A percentile compares a stretch with the other conserved stretches of the same genome.
Conservation (phyloP, 1,139 yeast genomes). For the Yamadazyma aaseri region DNA sequence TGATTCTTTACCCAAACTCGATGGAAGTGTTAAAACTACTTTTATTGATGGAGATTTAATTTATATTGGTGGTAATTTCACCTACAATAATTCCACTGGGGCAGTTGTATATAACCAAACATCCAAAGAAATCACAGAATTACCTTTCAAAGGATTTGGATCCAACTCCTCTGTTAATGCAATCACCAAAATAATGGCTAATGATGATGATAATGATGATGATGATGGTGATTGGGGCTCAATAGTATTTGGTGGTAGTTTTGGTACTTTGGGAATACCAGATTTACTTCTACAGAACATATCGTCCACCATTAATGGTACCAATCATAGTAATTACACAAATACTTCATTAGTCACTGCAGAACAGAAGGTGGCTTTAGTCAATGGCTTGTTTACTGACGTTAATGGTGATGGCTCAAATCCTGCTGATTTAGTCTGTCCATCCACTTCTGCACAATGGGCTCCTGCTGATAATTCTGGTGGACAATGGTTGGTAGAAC, state of each 20-base stretch:
- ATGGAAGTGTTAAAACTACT: conserved; percentile 55
- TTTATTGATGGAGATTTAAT: conserved; percentile 43
- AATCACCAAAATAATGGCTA: conserved; percentile 49
- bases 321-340: conserved; percentile 26
- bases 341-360: conserved; percentile 47
- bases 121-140: conserved; percentile 38
- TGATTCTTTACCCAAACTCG: conserved; percentile 21
- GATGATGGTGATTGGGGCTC: conserved; percentile 36
- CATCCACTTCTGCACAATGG: conserved; percentile 54
- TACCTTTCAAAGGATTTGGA: conserved; percentile 81
- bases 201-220: conserved; percentile 15
- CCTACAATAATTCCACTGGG: conserved; percentile 55
- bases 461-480: conserved; percentile 46
- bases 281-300: conserved; percentile 40
- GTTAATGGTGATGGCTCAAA: conserved; percentile 46
- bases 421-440: conserved; percentile 55
- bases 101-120: conserved; percentile 65
- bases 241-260: conserved; percentile 78
- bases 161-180: conserved; percentile 58
- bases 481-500: conserved; percentile 67
- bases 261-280: conserved; percentile 59
- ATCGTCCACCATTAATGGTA: conserved; percentile 22
- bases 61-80: conserved; percentile 80
- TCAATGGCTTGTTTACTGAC: conserved; percentile 57
- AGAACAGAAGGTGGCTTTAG: conserved; percentile 68